Evolutionary conservation across 371 early-diverging fungal species (phyloP), one percentile per base, ranked within the genome.

Genomic region (Zychaea mexicana): DNA sequence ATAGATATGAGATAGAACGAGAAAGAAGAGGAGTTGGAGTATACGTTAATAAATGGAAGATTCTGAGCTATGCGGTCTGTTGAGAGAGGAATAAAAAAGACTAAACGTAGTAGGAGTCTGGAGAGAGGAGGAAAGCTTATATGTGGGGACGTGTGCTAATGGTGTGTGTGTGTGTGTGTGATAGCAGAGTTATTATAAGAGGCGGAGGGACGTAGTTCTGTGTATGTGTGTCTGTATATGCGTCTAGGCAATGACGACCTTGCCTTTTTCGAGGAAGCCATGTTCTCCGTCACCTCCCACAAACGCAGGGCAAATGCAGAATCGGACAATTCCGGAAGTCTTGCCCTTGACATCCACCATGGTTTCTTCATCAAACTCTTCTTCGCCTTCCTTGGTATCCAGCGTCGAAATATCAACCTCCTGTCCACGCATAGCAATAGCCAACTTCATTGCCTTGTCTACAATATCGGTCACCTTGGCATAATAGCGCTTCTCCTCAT

Each of bases 351-450:
- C 64, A 36, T 71, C 70, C 6, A 66, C 64, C 71, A 71, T 71
- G 4, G 62, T 66, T 8, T 71, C 67, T 27, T 72, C 77, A 53
- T 83, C 78, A 69, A 78, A 76, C 0, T 33, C 33, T 46, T 77
- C 71, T 39, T 78, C 71, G 13, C 80, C 80, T 67, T 83, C 83
- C 30, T 78, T 70, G 33, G 76, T 71, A 38, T 71, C 63, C n/a
- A 78, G 57, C 2, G 81, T 83, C 2, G 57, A 58, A n/a, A 87
- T 85, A 19, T 81, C 83, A 13, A 82, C 81, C 52, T 84, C 85
- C 45, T 83, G 81, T 24, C 83, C 87, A 39, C 80, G 82, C 62
- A 84, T 85, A 36, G 87, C 87, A 47, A 85, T 67, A 17, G 80
- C 66, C 28, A 87, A 63, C 38, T 78, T 81, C 45, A 83, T 71